Evolutionary conservation across 805 yeast species (phyloP).

Genomic region (Candida patagonica): DNA sequence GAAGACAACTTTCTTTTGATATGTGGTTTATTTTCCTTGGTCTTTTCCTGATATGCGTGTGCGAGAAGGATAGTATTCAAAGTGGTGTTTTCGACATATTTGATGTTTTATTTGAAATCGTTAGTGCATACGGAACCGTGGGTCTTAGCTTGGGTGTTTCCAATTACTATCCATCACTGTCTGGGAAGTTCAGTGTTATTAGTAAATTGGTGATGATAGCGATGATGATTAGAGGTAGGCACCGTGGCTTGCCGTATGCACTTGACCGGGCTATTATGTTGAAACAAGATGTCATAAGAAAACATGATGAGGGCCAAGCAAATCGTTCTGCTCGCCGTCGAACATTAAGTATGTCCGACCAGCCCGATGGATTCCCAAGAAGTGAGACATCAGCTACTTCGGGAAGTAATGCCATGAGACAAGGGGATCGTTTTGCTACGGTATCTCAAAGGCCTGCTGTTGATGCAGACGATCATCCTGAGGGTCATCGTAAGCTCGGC

Average conservation of each 20-base stretch:
- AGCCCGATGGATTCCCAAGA: too few species aligned
- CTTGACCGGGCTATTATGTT: conserved; percentile 90
- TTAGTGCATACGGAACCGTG: conserved; percentile 94
- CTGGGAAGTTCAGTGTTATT: conserved; percentile 58
- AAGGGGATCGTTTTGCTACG: too few species aligned
- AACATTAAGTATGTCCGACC: conserved; percentile 12
- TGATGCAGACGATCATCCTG: too few species aligned
- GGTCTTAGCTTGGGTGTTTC: conserved; percentile 88
- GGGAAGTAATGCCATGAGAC: too few species aligned
- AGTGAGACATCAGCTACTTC: too few species aligned
- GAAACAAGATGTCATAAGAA: conserved; percentile 46
- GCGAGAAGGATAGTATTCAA: conserved; percentile 60
- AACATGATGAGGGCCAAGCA: conserved; percentile 16
- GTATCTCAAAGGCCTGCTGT: too few species aligned
- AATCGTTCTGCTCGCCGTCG: conserved; percentile 9
- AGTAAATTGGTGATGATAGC: conserved; percentile 81
- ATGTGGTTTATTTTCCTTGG: conserved; percentile 90
- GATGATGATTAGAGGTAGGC: conserved; percentile 90
- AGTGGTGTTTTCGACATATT: conserved; percentile 55
- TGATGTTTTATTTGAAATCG: conserved; percentile 72
- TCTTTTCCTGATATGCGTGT: conserved; percentile 74
- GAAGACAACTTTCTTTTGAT: conserved; percentile 88
- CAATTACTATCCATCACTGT: conserved; percentile 53
- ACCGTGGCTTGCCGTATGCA: conserved; percentile 90
- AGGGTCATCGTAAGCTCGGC: too few species aligned